Evolutionary conservation across 2,329 filamentous ascomycete species (phyloP).

Genomic region (Curvularia sp.): DNA sequence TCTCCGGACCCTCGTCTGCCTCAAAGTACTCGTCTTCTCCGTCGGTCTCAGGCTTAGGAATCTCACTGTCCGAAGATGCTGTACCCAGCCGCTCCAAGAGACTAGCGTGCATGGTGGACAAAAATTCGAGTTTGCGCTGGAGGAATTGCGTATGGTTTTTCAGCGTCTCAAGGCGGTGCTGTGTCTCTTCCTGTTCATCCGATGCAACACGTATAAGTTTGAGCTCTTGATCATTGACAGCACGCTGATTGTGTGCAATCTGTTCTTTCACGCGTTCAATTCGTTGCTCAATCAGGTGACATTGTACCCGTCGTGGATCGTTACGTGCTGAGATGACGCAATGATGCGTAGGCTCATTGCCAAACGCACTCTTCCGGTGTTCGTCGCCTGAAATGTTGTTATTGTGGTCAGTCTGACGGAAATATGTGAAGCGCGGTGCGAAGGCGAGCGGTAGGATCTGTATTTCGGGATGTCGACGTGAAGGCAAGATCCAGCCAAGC

Average conservation of each 20-base stretch:
- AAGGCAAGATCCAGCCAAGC: constrained; percentile 92
- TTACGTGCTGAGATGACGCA: constrained; percentile 82
- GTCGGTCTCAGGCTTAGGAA: constrained; percentile 53
- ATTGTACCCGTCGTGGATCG: constrained; percentile 87
- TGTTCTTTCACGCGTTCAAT: constrained; percentile 80
- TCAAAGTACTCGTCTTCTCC: constrained; percentile 57
- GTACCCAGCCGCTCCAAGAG: constrained; percentile 64
- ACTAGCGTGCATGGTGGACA: constrained; percentile 65
- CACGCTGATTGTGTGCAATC: constrained; percentile 74
- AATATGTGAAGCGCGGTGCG: constrained; percentile 95
- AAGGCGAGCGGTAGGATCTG: constrained; percentile 92
- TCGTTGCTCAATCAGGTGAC: constrained; percentile 81
- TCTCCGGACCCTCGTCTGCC: constrained; percentile 62
- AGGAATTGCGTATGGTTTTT: constrained; percentile 65
- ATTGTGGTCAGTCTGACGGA: constrained; percentile 92
- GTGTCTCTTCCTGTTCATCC: constrained; percentile 60
- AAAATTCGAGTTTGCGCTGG: constrained; percentile 64
- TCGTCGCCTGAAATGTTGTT: constrained; percentile 81
- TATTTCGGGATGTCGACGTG: constrained; percentile 88
- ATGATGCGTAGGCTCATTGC: constrained; percentile 89
- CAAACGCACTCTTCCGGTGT: constrained; percentile 85
- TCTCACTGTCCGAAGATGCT: constrained; percentile 64
- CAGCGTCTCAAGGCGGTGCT: constrained; percentile 63
- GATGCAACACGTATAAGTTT: constrained; percentile 63
- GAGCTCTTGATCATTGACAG: constrained; percentile 78